Evolutionary conservation across 495 filamentous ascomycete species (phyloP), one percentile per base, ranked within the genome.

Genomic region (Penicillium atrosanguineum): DNA sequence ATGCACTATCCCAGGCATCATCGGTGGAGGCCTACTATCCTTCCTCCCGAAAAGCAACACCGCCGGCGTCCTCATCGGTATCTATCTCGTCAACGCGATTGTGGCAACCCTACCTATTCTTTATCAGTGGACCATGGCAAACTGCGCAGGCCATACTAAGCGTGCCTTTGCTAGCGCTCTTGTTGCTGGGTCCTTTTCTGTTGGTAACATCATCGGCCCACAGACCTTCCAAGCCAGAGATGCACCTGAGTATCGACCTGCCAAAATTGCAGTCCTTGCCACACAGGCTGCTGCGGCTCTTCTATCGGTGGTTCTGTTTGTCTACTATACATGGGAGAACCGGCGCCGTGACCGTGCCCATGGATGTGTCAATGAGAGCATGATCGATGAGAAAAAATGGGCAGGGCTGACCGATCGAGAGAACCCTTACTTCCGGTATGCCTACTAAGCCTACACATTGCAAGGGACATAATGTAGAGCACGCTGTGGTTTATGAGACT

Each of bases 201-300:
- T 86, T 5, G 84, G 82, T 11, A 87, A 82, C 57, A 85, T 87
- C 55, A 85, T 87, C 60, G 82, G 85, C 0, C 83, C 84, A 4
- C 84, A 87, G 64, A 80, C 87, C 3, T 88, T 88, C 59, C 78
- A 78, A 42, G 69, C 72, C 0, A 67, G 59, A 9, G 83, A 87
- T 59, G 81, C 79, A 7, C 85, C 85, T 0, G 70, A 79, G 6
- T 87, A 83, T 58, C 76, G 64, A 9, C 83, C 83, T 1, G 85
- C 85, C 6, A 88, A 87, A 67, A 78, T 87, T 41, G 70, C 80
- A 0, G 76, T 87, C 8, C 58, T 83, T 34, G 78, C 72, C 0
- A 79, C 74, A 0, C 75, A 80, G 45, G 69, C 71, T 25, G 69
- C 65, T 0, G 76, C 65, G 5, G 74, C 71, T 3, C 37, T 77